phyloP scores from a whole-genome alignment of 169 alveolate species.

The Sarcocystis neurona region DNA sequence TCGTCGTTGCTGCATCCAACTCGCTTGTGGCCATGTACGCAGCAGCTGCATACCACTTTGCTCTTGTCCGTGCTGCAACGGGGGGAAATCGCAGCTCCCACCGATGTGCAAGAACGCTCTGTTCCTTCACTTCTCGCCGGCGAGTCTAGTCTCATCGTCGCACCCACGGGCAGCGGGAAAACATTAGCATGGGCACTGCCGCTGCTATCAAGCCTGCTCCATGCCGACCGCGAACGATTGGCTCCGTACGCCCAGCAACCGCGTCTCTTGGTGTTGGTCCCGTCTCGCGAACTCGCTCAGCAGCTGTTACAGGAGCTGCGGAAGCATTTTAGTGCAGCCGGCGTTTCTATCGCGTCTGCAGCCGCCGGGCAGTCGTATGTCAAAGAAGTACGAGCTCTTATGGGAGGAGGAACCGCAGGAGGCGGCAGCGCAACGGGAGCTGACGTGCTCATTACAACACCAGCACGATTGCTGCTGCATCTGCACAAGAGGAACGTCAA shows the following conservation, averaged over 20 bases:
- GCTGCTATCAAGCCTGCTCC: constrained; percentile 34
- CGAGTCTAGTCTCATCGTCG: constrained; percentile 33
- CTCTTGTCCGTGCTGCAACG: neutral
- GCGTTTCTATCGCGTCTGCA: constrained; percentile 41
- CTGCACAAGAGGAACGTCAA: constrained; percentile 55
- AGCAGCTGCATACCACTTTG: neutral
- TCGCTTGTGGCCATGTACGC: no score
- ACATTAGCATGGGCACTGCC: constrained; percentile 66
- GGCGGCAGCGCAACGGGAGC: no score
- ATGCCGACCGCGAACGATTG: constrained; percentile 22
- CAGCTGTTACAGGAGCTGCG: constrained; percentile 48
- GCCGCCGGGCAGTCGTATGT: constrained; percentile 53
- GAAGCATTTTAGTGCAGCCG: constrained; percentile 1
- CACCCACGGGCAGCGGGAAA: constrained; percentile 67
- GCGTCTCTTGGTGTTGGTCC: constrained; percentile 59
- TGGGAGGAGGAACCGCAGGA: no score
- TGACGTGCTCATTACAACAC: constrained; percentile 63
- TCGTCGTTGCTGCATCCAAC: no score
- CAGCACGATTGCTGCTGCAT: constrained; percentile 65
- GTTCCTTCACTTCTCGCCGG: neutral
- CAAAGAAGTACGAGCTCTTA: constrained; percentile 57
- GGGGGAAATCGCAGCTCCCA: neutral
- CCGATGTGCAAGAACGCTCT: neutral
- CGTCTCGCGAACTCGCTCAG: constrained; percentile 66
- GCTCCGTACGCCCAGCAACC: constrained; percentile 51